Conservation (phyloP, 2,329 filamentous ascomycete species). For the Acephala macrosclerotiorum region DNA sequence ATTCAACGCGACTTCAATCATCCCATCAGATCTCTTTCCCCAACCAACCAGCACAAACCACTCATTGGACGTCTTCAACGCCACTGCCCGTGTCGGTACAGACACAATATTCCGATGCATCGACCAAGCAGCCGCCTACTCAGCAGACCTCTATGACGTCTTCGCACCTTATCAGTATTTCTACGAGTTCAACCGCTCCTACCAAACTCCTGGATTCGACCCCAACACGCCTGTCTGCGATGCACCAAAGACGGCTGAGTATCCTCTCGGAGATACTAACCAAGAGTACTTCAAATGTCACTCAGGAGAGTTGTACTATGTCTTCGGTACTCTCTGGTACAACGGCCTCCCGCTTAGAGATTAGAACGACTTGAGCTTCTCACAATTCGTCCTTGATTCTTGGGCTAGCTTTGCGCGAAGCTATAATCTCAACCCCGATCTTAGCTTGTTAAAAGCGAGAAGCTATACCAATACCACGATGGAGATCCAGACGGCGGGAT, state of each 20-base stretch:
- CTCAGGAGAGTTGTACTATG: slow-evolving; percentile 44
- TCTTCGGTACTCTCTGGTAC: slow-evolving; percentile 42
- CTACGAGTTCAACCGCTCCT: slow-evolving; percentile 45
- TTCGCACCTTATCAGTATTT: slow-evolving; percentile 45
- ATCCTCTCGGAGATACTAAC: slow-evolving; percentile 43
- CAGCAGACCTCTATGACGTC: slow-evolving; percentile 37
- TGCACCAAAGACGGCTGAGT: slow-evolving; percentile 33
- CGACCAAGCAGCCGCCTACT: slow-evolving; percentile 41
- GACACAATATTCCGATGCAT: slow-evolving; percentile 42
- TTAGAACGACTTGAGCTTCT: slow-evolving; percentile 41
- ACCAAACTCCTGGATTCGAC: slow-evolving; percentile 37
- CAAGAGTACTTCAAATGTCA: slow-evolving; percentile 48
- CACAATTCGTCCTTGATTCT: slow-evolving; percentile 37
- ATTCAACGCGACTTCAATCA: slow-evolving; percentile 27
- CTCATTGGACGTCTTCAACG: slow-evolving; percentile 41
- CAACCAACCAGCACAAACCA: slow-evolving; percentile 28
- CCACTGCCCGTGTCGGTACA: slow-evolving; percentile 43
- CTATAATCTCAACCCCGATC: slow-evolving; percentile 35
- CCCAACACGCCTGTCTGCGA: slow-evolving; percentile 38
- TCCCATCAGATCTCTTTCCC: slow-evolving; percentile 29
- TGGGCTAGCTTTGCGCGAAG: slow-evolving; percentile 41
- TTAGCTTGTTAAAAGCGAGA: slow-evolving; percentile 35
- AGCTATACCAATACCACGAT: slow-evolving; percentile 34
- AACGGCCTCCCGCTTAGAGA: slow-evolving; percentile 41
- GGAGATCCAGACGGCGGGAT: slow-evolving; percentile 33